These are phyloP conservation scores for Fusarium sp. DNA, from an alignment of 2,329 filamentous ascomycete genomes.

Conservation along the genomic window DNA sequence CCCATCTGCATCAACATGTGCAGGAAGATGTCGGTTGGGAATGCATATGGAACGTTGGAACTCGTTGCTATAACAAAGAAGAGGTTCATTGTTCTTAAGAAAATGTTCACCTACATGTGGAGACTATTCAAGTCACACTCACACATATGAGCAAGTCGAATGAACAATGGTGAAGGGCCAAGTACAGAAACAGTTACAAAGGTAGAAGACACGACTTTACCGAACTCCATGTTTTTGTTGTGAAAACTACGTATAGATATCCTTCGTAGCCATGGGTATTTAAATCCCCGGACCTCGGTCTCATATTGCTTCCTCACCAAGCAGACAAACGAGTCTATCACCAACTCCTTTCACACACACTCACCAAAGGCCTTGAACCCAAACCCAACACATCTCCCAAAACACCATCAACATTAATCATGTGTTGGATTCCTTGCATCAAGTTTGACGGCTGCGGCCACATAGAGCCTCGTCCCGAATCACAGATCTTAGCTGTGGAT, in stretches of 20 bases:
- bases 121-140: not conserved
- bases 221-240: not conserved
- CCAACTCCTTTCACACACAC: not conserved
- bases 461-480: not conserved
- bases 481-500: not conserved
- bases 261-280: not conserved
- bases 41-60: no score
- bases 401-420: not conserved
- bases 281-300: not conserved
- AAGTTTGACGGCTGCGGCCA: not conserved
- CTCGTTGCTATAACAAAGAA: not conserved
- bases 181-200: not conserved
- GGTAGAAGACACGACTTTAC: not conserved
- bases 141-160: not conserved
- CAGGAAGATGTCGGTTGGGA: not conserved
- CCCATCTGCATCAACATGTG: not conserved
- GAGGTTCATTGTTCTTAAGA: not conserved
- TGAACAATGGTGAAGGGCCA: not conserved
- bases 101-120: not conserved
- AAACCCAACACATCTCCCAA: not conserved
- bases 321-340: not conserved
- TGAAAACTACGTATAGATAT: not conserved
- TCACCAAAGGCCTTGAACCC: not conserved
- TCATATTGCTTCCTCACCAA: not conserved
- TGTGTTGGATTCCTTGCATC: not conserved